Evolutionary conservation across 1,139 yeast genomes (phyloP).

Genomic region (Sugiyamaella castrensis): DNA sequence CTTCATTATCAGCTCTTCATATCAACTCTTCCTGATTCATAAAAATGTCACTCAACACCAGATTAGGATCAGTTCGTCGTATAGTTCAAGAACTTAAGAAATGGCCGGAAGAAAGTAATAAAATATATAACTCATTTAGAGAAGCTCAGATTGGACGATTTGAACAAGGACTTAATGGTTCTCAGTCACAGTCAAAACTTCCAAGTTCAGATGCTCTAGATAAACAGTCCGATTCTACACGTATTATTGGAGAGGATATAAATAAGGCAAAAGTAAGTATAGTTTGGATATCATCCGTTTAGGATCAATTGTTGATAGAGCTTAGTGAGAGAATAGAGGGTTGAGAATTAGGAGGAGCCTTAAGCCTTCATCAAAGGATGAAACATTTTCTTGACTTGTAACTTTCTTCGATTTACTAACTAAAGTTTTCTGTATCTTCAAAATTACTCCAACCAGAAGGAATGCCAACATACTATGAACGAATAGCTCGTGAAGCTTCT

Average conservation of each 20-base stretch:
- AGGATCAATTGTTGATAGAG: too few species aligned
- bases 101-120: constrained; percentile 33
- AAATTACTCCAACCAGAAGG: constrained; percentile 75
- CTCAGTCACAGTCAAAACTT: constrained; percentile 25
- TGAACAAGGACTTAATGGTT: constrained; percentile 25
- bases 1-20: neutral
- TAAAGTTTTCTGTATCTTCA: constrained; percentile 40
- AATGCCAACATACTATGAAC: constrained; percentile 71
- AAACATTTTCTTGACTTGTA: neutral
- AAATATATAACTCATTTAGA: constrained; percentile 36
- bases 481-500: constrained; percentile 65
- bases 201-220: constrained; percentile 29
- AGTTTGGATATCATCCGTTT: too few species aligned
- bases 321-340: too few species aligned
- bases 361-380: too few species aligned
- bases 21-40: too few species aligned
- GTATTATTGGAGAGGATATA: constrained; percentile 25
- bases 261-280: constrained; percentile 25
- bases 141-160: constrained; percentile 31
- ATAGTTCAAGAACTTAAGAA: constrained; percentile 24
- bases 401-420: constrained; percentile 6
- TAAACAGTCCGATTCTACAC: constrained; percentile 30
- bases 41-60: constrained; percentile 19
- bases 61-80: constrained; percentile 18
- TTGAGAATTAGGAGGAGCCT: too few species aligned